Percentiles rank a stretch among this genome's conserved stretches.
Conservation (phyloP, 495 filamentous ascomycete species). For the Lepidopterella palustris region DNA sequence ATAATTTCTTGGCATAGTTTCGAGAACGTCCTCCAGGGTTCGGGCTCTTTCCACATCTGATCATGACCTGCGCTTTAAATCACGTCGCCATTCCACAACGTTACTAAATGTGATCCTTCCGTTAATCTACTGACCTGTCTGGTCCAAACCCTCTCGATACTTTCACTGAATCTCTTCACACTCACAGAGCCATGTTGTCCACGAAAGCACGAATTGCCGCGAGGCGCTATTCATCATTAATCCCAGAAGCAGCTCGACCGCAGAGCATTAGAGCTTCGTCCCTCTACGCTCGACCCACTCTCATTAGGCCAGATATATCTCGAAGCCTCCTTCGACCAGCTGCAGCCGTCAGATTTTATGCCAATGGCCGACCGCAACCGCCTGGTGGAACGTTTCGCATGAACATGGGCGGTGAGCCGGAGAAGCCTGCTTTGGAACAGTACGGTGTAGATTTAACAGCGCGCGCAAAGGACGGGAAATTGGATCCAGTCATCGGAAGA, state of each 20-base stretch:
- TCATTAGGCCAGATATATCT: neutral
- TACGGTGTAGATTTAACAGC: slow-evolving; percentile 88
- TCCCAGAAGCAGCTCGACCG: slow-evolving; percentile 22
- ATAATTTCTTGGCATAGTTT: too few relatives aligned
- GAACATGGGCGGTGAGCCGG: slow-evolving; percentile 70
- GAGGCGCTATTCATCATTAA: slow-evolving; percentile 20
- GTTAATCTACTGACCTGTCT: neutral
- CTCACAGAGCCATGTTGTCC: slow-evolving; percentile 25
- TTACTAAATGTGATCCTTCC: neutral
- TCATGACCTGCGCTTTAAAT: too few relatives aligned
- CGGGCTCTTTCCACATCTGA: too few relatives aligned
- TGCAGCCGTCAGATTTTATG: slow-evolving; percentile 51
- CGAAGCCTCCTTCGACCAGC: slow-evolving; percentile 5
- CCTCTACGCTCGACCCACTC: neutral
- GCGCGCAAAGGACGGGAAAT: slow-evolving; percentile 76
- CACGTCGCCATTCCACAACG: neutral
- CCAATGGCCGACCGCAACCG: slow-evolving; percentile 72
- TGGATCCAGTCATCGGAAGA: slow-evolving; percentile 93
- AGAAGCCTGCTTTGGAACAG: slow-evolving; percentile 82
- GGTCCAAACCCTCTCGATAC: neutral
- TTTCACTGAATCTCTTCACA: neutral
- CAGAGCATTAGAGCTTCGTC: neutral
- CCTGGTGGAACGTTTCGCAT: slow-evolving; percentile 91
- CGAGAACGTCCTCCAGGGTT: too few relatives aligned
- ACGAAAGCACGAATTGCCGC: slow-evolving; percentile 26